Evolutionary conservation across 2,329 filamentous ascomycete species (phyloP), one percentile per base, ranked within the genome.

Genomic region (Calonectria pseudoreteaudii): DNA sequence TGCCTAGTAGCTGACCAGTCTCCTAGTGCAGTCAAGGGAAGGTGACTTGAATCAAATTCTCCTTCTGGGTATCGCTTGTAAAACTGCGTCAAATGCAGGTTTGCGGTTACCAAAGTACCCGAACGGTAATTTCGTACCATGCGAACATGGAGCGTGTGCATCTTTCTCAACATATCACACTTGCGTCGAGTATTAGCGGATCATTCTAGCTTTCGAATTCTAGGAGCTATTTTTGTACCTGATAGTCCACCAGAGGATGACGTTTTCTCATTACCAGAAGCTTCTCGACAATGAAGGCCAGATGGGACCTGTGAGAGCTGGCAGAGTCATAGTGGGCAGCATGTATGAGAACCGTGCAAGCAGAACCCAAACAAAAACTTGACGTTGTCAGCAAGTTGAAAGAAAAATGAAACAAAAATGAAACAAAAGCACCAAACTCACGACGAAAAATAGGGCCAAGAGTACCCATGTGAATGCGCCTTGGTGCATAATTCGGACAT

Each of bases 371-470:
- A 16, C 74, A 75, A 16, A 71, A 75, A 1, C 74, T 75, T n/a
- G 20, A 5, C 9, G 14, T 20, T 5, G n/a, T 71, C 18, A 71
- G 28, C 30, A 34, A 20, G 4, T 1, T n/a, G 2, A 9, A 5
- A 23, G 23, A 4, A 4, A 23, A 38, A 31, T 1, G 0, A n/a
- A n/a, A n/a, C n/a, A n/a, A n/a, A n/a, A n/a, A n/a, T n/a, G n/a
- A n/a, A n/a, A n/a, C 1, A 26, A 14, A 16, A 38, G 16, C 7
- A 2, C 3, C 2, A 20, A 6, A 56, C 67, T 53, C 20, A 70
- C 74, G 72, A 74, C 6, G 74, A 71, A 31, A 75, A 75, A 28
- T 69, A 75, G 3, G 74, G 72, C 74, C 74, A 75, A 3, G 74
- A 74, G 31, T 75, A 75, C 3, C 72, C 71, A 38, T 75, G 68